Base-by-base conservation (phyloP, 257 asterid genomes). In the Thymus quinquecostatus region DNA sequence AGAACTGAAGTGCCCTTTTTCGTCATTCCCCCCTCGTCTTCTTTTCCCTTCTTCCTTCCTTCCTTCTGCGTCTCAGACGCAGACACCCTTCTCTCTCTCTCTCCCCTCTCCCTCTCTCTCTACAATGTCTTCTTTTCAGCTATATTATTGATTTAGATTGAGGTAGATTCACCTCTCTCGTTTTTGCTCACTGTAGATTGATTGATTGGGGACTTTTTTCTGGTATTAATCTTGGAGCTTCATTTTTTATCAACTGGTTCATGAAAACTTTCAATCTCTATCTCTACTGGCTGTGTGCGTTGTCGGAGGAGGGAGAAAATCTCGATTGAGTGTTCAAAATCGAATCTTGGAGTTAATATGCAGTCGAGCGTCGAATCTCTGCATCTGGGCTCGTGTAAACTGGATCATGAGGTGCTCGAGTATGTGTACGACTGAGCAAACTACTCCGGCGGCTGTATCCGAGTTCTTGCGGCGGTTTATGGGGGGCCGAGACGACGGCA, bases 401-500 rank as follows among this genome's bases (percentile, higher is more conserved):
- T 71, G 34, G 86, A 81, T 80, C 82, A 80, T 75, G 89, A 76
- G 59, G 72, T 64, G 28, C 51, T 38, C 72, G 72, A 63, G 56
- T 79, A 81, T 77, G 87, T 84, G 74, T 58, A 60, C 43, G 60
- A 63, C 68, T 78, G 86, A 84, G 66, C 50, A 73, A n/a, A 5
- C 59, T 51, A 66, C 41, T 60, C 3, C 13, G 32, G 66, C 41
- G 56, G 3, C 64, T 1, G 63, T 47, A 36, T 5, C 34, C 62
- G 78, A 70, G 71, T 64, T 81, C 57, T 38, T 48, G 45, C 62
- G 64, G 49, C 67, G 62, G 43, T 56, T 43, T 65, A 86, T 85
- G 95, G 95, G 85, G 65, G 87, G 77, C 79, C 79, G 80, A 65
- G 85, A 73, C 43, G 85, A 70, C 67, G 58, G 76, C 21, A 86